These are phyloP conservation scores for Saturnispora sekii DNA, from an alignment of 805 yeast species.

Conservation along the genomic window DNA sequence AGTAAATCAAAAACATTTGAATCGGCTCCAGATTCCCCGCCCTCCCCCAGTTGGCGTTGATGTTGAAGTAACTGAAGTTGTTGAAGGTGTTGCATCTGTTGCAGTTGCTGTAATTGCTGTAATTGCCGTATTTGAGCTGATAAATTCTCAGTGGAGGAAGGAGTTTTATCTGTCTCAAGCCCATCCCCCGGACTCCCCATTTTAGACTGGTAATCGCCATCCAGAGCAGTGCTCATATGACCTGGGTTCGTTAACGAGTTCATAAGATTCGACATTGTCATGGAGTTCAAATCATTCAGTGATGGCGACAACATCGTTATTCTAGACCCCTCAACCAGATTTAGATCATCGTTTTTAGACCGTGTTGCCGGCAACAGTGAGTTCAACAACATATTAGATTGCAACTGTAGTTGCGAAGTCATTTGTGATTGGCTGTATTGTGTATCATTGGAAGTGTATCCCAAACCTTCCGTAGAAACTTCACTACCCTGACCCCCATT, in stretches of 20 bases:
- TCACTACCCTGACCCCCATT: too few species aligned
- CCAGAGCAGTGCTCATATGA: too few species aligned
- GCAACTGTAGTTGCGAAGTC: slow-evolving; percentile 1
- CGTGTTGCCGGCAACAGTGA: not conserved
- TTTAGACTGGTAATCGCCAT: too few species aligned
- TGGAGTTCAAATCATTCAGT: not conserved
- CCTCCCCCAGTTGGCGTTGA: slow-evolving; percentile 10
- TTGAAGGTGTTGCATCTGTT: slow-evolving; percentile 6
- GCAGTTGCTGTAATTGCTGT: slow-evolving; percentile 7
- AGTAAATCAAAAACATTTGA: slow-evolving; percentile 2
- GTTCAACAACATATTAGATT: slow-evolving; percentile 1
- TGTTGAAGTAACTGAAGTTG: slow-evolving; percentile 9
- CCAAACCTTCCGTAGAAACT: too few species aligned
- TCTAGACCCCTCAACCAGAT: too few species aligned
- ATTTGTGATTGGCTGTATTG: not conserved
- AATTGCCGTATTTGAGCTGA: slow-evolving; percentile 5
- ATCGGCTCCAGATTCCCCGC: not conserved
- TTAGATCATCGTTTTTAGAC: not conserved
- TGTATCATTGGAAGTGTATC: too few species aligned
- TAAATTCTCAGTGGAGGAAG: too few species aligned
- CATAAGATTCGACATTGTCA: not conserved
- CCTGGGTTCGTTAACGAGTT: not conserved
- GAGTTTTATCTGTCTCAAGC: not conserved
- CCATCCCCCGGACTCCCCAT: not conserved
- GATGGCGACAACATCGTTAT: not conserved